Evolutionary conservation across 2,329 filamentous ascomycete genomes (phyloP).

Genomic region (Reticulascus tulasneorum): DNA sequence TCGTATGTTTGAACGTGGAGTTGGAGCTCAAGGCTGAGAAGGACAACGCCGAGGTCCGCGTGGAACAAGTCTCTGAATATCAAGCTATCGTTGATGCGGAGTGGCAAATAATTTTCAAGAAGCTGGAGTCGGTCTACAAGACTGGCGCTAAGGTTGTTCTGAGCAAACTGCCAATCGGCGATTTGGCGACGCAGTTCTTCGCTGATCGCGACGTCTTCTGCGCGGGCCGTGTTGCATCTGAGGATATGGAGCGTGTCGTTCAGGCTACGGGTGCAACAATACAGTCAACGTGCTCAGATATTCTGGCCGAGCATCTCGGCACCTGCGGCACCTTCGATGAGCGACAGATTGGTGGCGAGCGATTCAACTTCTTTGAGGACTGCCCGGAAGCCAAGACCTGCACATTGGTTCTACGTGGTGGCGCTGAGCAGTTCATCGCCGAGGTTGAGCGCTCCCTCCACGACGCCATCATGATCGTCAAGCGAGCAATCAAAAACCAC

Average conservation of each 20-base stretch:
- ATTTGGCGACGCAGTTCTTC: slow-evolving; percentile 96
- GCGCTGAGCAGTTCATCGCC: slow-evolving; percentile 97
- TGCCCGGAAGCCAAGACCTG: slow-evolving; percentile 96
- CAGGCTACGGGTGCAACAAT: slow-evolving; percentile 89
- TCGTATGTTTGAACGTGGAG: slow-evolving; percentile 96
- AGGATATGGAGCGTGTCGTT: slow-evolving; percentile 94
- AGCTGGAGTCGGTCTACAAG: slow-evolving; percentile 90
- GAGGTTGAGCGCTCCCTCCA: slow-evolving; percentile 97
- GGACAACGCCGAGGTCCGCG: slow-evolving; percentile 96
- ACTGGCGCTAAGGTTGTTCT: slow-evolving; percentile 97
- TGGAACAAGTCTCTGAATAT: slow-evolving; percentile 98
- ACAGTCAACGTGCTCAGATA: slow-evolving; percentile 96
- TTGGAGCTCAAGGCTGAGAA: slow-evolving; percentile 98
- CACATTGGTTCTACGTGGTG: slow-evolving; percentile 89
- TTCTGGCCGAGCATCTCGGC: slow-evolving; percentile 82
- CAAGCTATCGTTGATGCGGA: slow-evolving; percentile 98
- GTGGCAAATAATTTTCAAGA: slow-evolving; percentile 99
- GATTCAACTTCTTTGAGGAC: slow-evolving; percentile 97
- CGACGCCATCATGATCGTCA: slow-evolving; percentile 99
- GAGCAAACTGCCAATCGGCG: slow-evolving; percentile 94
- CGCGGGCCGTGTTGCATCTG: slow-evolving; percentile 83
- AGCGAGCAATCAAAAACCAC: slow-evolving; percentile 92
- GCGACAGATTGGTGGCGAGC: slow-evolving; percentile 93
- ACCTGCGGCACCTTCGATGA: slow-evolving; percentile 90
- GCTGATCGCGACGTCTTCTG: slow-evolving; percentile 98